These are phyloP conservation scores for Fonsecaea nubica DNA, from an alignment of 2,329 filamentous ascomycete species.

Conservation along the genomic window DNA sequence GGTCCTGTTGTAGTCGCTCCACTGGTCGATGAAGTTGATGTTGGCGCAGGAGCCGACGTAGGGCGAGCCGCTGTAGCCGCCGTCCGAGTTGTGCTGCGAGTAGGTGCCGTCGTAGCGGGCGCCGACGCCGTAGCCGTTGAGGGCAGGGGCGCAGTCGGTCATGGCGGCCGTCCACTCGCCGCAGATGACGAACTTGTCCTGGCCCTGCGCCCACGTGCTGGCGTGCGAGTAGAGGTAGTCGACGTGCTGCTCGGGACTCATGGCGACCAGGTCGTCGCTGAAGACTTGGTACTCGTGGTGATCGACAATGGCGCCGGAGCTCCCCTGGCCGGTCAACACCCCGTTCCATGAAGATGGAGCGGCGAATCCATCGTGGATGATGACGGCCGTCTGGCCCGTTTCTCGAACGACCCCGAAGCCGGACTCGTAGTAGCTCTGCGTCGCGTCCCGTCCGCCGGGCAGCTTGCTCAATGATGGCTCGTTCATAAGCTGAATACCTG, in stretches of 20 bases:
- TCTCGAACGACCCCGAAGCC: conserved; percentile 32
- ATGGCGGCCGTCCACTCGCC: conserved; percentile 74
- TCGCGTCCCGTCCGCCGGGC: conserved; percentile 49
- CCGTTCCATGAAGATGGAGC: conserved; percentile 65
- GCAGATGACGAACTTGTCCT: conserved; percentile 71
- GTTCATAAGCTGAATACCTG: conserved; percentile 55
- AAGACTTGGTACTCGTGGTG: conserved; percentile 75
- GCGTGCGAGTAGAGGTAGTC: conserved; percentile 63
- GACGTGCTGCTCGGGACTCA: conserved; percentile 61
- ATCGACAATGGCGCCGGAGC: conserved; percentile 65
- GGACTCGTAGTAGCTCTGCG: conserved; percentile 61
- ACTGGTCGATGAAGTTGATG: conserved; percentile 58
- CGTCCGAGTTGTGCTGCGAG: conserved; percentile 50
- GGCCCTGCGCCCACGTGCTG: conserved; percentile 54
- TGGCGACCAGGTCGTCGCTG: conserved; percentile 56
- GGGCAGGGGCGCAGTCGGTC: conserved; percentile 63
- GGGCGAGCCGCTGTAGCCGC: conserved; percentile 45
- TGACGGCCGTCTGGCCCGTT: conserved; percentile 45
- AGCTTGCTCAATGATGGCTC: conserved; percentile 46
- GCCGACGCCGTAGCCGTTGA: conserved; percentile 65
- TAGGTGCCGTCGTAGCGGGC: conserved; percentile 59
- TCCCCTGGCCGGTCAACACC: conserved; percentile 58
- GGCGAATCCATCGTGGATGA: conserved; percentile 59
- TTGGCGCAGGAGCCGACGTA: conserved; percentile 62
- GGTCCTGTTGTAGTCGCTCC: conserved; percentile 49